Evolutionary conservation across 1,139 yeast genomes (phyloP), one percentile per base, ranked within the genome.

Genomic region (Hansenula sp.): DNA sequence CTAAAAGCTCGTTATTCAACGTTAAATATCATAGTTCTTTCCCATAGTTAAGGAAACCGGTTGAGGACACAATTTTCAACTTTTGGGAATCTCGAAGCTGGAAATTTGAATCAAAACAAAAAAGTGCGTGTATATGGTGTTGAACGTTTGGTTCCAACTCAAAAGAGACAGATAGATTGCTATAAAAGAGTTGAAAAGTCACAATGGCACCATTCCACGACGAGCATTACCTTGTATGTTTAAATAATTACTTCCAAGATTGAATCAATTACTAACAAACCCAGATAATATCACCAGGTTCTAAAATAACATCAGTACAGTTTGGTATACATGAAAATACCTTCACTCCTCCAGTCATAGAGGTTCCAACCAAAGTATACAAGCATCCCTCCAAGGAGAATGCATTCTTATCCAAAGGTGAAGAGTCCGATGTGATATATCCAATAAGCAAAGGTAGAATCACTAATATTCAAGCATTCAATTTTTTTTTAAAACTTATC

Each of bases 251-350:
- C 20, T 4, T n/a, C n/a, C 21, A 16, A 16, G 19, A 12, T 24
- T 24, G 12, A 14, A 6, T 7, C 22, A 13, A n/a, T 34, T 4
- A 18, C 36, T 18, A 26, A 26, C 36, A 9, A 16, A 8, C 13
- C 17, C 42, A 68, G 64, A 76, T 89, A 38, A 76, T 90, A 33
- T 81, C 87, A 44, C 88, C 95, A 1, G 96, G 96, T n/a, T 82
- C 95, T 3, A 70, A 67, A 42, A 65, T 73, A 41, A 87, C 97
- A 1, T 66, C 82, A 41, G 86, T 86, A 33, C 83, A 84, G 51
- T 82, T 86, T 58, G 97, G 97, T 2, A 67, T 90, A 33, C 82
- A 79, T 40, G 97, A 90, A 48, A 73, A 87, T 32, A 25, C 21
- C 1, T 71, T 87, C 48, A 66, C 85, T 4, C 89, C 95, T 2